Percentiles rank a stretch among this genome's conserved stretches.
These are phyloP conservation scores for Apiotrichum laibachii DNA, from an alignment of 1,284 basidiomycete species.

Conservation along the genomic window DNA sequence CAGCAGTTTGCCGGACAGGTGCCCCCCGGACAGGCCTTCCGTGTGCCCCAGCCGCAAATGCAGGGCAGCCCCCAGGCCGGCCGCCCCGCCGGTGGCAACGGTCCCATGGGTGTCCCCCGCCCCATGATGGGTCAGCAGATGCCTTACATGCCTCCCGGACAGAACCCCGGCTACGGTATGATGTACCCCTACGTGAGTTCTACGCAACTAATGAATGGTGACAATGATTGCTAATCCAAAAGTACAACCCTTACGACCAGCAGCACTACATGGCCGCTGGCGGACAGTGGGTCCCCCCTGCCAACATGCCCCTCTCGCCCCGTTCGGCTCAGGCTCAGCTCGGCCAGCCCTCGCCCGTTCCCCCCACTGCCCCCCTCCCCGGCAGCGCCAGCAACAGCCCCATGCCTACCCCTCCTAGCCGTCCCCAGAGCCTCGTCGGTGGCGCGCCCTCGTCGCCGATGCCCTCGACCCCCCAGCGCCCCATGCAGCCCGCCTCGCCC, in stretches of 20 bases:
- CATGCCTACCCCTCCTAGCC: constrained; percentile 38
- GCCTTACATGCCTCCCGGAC: constrained; percentile 37
- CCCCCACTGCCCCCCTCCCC: constrained; percentile 29
- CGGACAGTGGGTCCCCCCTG: constrained; percentile 27
- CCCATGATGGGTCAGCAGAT: constrained; percentile 23
- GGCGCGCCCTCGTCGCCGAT: constrained; percentile 30
- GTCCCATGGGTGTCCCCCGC: constrained; percentile 12
- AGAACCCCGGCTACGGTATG: constrained; percentile 31
- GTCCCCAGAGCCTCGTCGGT: constrained; percentile 35
- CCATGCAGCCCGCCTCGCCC: constrained; percentile 19
- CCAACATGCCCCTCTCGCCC: constrained; percentile 38
- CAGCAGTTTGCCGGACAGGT: constrained; percentile 19
- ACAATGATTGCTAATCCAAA: too few species aligned
- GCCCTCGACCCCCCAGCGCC: constrained; percentile 38
- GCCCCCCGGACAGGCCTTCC: constrained; percentile 31
- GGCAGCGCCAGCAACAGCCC: constrained; percentile 36
- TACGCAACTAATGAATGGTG: neutral
- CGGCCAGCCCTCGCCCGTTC: constrained; percentile 32
- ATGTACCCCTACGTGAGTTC: constrained; percentile 31
- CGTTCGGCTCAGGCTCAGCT: constrained; percentile 31
- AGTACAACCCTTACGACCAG: constrained; percentile 23
- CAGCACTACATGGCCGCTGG: constrained; percentile 22
- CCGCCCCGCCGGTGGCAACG: constrained; percentile 11
- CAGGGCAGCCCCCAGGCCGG: constrained; percentile 16
- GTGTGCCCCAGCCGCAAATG: constrained; percentile 22